Evolutionary conservation across 352 stramenopile genomes (phyloP).

Genomic region (Globisporangium perplexum): DNA sequence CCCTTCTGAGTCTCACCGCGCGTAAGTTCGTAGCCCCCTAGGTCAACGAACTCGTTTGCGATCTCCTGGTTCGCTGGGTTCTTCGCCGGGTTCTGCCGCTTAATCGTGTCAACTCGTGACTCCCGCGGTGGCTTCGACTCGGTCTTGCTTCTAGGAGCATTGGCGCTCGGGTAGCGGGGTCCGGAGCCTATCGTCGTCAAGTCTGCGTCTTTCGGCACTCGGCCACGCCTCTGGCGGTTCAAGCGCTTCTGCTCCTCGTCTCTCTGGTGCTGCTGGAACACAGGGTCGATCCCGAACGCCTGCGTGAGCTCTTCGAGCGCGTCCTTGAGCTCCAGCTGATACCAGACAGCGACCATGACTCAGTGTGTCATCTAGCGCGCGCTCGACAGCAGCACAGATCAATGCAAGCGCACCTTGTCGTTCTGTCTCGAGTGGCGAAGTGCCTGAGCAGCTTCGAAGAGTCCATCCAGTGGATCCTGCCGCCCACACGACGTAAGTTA

Average conservation of each 20-base stretch:
- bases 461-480: constrained; percentile 38
- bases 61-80: constrained; percentile 30
- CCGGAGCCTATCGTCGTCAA: constrained; percentile 1
- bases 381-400: neutral
- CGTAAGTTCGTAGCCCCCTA: constrained; percentile 25
- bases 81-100: constrained; percentile 28
- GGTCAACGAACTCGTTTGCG: constrained; percentile 37
- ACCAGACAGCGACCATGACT: neutral
- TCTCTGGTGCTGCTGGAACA: constrained; percentile 42
- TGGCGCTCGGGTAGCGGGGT: neutral
- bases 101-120: constrained; percentile 22
- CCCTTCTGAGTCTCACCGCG: constrained; percentile 30
- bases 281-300: constrained; percentile 42
- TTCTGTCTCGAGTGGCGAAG: constrained; percentile 35
- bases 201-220: constrained; percentile 13
- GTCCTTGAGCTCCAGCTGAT: constrained; percentile 31
- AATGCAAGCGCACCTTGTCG: constrained; percentile 21
- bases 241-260: constrained; percentile 30
- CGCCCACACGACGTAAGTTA: neutral
- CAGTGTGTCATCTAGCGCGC: neutral
- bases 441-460: constrained; percentile 28
- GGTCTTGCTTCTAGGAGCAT: neutral
- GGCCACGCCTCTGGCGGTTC: constrained; percentile 21
- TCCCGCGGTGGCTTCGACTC: neutral
- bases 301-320: constrained; percentile 56